These are phyloP conservation scores for Amphichorda felina DNA, from an alignment of 2,329 filamentous ascomycete genomes.

Conservation along the genomic window DNA sequence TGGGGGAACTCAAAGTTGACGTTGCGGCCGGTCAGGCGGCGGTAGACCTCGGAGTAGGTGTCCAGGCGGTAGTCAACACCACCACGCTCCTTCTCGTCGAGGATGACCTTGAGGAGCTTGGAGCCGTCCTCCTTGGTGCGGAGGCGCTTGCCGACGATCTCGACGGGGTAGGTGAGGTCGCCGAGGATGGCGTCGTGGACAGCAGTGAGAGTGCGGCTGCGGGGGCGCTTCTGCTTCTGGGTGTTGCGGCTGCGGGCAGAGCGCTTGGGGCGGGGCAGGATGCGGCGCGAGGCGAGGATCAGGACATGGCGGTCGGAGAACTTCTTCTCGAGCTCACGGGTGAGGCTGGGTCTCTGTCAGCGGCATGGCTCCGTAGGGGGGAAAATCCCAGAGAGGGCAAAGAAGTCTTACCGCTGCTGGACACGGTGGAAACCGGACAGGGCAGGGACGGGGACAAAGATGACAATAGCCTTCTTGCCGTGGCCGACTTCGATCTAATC, in stretches of 20 bases:
- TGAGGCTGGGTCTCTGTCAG: conserved; percentile 54
- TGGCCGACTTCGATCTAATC: conserved; percentile 98
- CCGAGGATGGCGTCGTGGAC: conserved; percentile 97
- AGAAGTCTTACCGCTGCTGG: conserved; percentile 83
- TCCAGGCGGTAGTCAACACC: conserved; percentile 99
- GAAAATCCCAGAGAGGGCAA: neutral
- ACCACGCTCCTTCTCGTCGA: conserved; percentile 99
- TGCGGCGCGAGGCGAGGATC: conserved; percentile 97
- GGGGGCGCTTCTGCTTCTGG: conserved; percentile 97
- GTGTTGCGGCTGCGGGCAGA: conserved; percentile 92
- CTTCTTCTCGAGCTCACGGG: conserved; percentile 99
- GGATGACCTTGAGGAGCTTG: conserved; percentile 98
- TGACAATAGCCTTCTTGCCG: conserved; percentile 99
- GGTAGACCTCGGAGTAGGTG: conserved; percentile 99
- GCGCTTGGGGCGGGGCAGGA: conserved; percentile 96
- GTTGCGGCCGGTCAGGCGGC: conserved; percentile 88
- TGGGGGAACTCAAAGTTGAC: conserved; percentile 99
- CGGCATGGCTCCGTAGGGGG: neutral
- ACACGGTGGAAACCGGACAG: conserved; percentile 98
- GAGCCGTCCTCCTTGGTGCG: conserved; percentile 97
- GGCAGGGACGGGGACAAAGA: conserved; percentile 99
- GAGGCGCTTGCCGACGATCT: conserved; percentile 98
- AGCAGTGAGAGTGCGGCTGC: conserved; percentile 92
- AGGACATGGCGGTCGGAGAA: conserved; percentile 99
- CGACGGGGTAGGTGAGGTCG: conserved; percentile 98